Evolutionary conservation across 2,329 filamentous ascomycete species (phyloP), one percentile per base, ranked within the genome.

Genomic region (Colletotrichum kahawae): DNA sequence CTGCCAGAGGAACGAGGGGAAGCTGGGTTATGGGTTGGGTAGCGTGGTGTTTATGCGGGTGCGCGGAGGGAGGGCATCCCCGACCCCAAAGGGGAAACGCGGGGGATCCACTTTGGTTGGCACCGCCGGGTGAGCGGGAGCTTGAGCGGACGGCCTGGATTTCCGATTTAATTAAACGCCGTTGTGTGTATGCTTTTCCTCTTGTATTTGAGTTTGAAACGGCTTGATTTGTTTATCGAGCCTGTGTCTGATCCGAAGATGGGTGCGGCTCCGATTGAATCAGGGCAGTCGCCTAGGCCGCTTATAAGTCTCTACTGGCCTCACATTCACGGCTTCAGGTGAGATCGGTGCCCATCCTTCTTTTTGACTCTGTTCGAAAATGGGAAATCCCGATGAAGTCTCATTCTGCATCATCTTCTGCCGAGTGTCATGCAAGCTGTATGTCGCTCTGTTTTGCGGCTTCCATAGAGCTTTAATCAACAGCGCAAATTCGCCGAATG

Each of bases 11-110:
- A 36, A 4, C 31, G 57, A 62, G 33, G 33, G 29, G 57, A 62
- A 34, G 57, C 16, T 60, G 31, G 43, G 5, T 7, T 29, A 18
- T 14, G 31, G 18, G 62, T 16, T 18, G 67, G 54, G 18, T 54
- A 34, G 21, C 34, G 21, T n/a, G 51, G 60, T 24, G 54, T 31
- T 31, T 31, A 74, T 76, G 76, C 76, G 64, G 67, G 76, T 63
- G 48, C 70, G 64, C 76, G 76, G 76, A 77, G 76, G 74, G 69
- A 74, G 70, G 71, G 31, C 70, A 56, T 77, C 76, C 76, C 59
- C 33, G 33, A 67, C 74, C 76, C 74, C 64, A 70, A 77, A 77
- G 56, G 34, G 64, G 70, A 27, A 74, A 70, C 31, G 48, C n/a
- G 14, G n/a, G 27, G 38, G 36, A 13, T 59, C 54, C 57, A 51